Base-by-base conservation (phyloP, 1,139 yeast genomes). In the Ogataea hybrid region DNA sequence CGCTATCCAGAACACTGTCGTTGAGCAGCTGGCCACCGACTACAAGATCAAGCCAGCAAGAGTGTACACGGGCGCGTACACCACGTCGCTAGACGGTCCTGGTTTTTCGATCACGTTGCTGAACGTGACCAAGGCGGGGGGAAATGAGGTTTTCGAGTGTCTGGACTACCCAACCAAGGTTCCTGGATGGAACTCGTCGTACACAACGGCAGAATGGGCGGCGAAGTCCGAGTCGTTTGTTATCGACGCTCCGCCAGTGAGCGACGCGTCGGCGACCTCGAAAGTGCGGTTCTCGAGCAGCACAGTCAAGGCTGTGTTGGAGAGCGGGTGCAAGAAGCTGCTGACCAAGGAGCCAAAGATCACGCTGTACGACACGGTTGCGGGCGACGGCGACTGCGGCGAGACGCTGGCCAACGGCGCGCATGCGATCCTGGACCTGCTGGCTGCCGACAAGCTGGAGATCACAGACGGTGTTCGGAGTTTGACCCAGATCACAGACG, bases 371-470 rank as follows among this genome's bases (percentile, higher is more conserved):
- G 97, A 90, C 57, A 85, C 95, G 2, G 72, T 81, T 53, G 97
- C 92, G 2, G 97, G 97, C 47, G 97, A 90, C 62, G 97, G 97
- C 53, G 97, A 90, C 61, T 89, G 97, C 66, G 97, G 97, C 35
- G 94, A 87, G 56, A 90, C 97, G 0, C 68, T 90, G 49, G 87
- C 81, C 12, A 75, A 78, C 22, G 97, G 97, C 34, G 95, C 90
- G 18, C 73, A 81, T 43, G 88, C 88, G 1, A 75, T 90, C 32
- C 66, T 78, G 33, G 66, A 72, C 10, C 79, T 79, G 15, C 62
- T 84, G 39, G 67, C 71, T 20, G 52, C 59, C 16, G 64, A 64
- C n/a, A 54, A 63, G 10, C 62, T 79, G 32, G 58, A 65, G 22
- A 68, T 79, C 25, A 59, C 68, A 8, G 66, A 69, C 27, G 74